phyloP scores from a whole-genome alignment of 257 asterid species.

The Plantago ovata region DNA sequence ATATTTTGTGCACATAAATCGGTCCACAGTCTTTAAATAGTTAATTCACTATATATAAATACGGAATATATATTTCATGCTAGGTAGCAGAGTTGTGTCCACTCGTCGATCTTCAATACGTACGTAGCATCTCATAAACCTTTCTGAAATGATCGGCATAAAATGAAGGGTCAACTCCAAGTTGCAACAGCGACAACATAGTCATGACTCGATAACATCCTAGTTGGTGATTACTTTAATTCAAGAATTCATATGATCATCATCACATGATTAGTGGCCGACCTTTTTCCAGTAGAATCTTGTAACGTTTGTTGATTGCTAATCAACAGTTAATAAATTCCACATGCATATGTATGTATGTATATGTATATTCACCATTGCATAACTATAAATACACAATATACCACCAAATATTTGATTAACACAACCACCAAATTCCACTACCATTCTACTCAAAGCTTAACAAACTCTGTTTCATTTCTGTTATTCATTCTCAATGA shows the following conservation, averaged over 20 bases:
- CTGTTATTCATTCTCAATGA: conserved; percentile 29
- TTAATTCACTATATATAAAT: no score
- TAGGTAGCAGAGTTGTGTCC: no score
- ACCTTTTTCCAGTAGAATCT: conserved; percentile 7
- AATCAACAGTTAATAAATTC: conserved; percentile 18
- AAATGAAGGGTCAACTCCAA: no score
- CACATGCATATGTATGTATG: conserved; percentile 28
- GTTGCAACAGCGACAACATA: no score
- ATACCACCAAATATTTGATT: background rate
- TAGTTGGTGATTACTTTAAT: conserved; percentile 5
- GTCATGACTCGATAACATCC: background rate
- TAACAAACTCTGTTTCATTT: background rate
- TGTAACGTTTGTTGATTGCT: conserved; percentile 21
- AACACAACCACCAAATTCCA: background rate
- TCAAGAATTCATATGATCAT: background rate
- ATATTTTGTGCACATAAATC: no score
- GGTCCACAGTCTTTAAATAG: no score
- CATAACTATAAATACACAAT: background rate
- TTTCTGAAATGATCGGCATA: no score
- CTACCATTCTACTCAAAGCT: background rate
- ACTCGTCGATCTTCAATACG: no score
- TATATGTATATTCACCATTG: conserved; percentile 11
- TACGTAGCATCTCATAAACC: no score
- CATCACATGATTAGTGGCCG: conserved; percentile 10
- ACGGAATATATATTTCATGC: no score